A percentile compares a stretch with the other conserved stretches of the same genome.
Evolutionary conservation across 148 eudicot genomes (phyloP).

Genomic region (Amaranthus hypochondriacus): DNA sequence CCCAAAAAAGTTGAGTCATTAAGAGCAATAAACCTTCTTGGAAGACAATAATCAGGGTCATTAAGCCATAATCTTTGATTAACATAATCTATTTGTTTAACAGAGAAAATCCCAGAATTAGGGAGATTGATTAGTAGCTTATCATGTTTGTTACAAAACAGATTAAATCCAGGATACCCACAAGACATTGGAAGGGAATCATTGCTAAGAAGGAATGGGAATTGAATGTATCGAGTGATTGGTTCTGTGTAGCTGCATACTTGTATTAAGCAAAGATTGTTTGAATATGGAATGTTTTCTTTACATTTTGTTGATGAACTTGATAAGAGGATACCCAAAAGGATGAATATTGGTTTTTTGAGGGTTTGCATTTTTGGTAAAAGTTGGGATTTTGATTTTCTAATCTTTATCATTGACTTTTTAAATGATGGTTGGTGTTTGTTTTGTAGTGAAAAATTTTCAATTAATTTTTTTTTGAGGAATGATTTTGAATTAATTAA

Average conservation of each 20-base stretch:
- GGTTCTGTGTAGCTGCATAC: constrained; percentile 26
- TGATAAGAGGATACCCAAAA: background rate
- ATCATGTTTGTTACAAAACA: constrained; percentile 17
- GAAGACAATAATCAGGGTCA: constrained; percentile 31
- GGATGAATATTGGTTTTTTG: background rate
- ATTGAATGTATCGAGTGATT: constrained; percentile 6
- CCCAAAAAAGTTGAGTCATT: constrained; percentile 7
- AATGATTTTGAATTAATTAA: no score
- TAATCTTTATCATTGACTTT: no score
- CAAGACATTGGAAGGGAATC: constrained; percentile 22
- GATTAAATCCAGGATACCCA: constrained; percentile 30
- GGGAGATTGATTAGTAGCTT: constrained; percentile 14
- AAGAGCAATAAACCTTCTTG: constrained; percentile 19
- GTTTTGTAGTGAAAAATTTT: no score
- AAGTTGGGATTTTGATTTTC: background rate
- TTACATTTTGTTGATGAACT: background rate
- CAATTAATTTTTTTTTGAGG: no score
- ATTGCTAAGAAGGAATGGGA: constrained; percentile 20
- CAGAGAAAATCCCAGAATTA: constrained; percentile 25
- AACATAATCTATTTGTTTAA: constrained; percentile 24
- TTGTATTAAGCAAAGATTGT: constrained; percentile 9
- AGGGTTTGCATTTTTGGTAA: constrained; percentile 14
- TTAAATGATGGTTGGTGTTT: no score
- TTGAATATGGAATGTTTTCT: background rate
- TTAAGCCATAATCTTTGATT: constrained; percentile 23